A percentile compares a stretch with the other conserved stretches of the same genome.
These are phyloP conservation scores for Parathielavia hyrcaniae DNA, from an alignment of 495 filamentous ascomycete genomes.

Conservation along the genomic window DNA sequence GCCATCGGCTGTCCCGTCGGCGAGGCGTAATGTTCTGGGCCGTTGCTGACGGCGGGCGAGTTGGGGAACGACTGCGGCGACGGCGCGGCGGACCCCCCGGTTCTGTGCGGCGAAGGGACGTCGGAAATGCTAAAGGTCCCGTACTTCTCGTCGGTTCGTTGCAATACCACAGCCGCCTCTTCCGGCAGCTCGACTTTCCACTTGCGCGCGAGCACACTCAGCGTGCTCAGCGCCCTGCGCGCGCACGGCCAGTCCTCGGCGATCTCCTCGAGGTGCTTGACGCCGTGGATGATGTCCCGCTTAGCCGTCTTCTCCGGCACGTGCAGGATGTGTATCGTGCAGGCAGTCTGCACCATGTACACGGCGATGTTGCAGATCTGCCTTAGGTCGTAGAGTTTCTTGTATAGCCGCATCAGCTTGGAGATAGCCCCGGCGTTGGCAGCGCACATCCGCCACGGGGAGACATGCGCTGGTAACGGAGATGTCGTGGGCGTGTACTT, in stretches of 20 bases:
- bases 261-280: constrained; percentile 94
- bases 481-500: constrained; percentile 77
- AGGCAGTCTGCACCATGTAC: constrained; percentile 89
- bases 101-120: constrained; percentile 47
- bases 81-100: constrained; percentile 17
- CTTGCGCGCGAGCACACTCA: constrained; percentile 76
- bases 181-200: constrained; percentile 85
- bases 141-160: constrained; percentile 53
- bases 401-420: constrained; percentile 87
- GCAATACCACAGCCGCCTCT: constrained; percentile 68
- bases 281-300: constrained; percentile 79
- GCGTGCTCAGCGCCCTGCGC: constrained; percentile 72
- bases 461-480: constrained; percentile 80
- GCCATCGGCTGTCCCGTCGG: constrained; percentile 26
- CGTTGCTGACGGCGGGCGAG: constrained; percentile 14
- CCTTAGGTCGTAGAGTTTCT: constrained; percentile 78
- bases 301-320: constrained; percentile 82
- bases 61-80: constrained; percentile 29
- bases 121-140: constrained; percentile 50
- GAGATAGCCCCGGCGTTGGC: constrained; percentile 83
- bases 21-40: constrained; percentile 27
- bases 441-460: constrained; percentile 83
- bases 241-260: constrained; percentile 92
- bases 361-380: constrained; percentile 95
- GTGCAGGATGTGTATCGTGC: constrained; percentile 90